Evolutionary conservation across 805 yeast species (phyloP).

Genomic region (Candida takata): DNA sequence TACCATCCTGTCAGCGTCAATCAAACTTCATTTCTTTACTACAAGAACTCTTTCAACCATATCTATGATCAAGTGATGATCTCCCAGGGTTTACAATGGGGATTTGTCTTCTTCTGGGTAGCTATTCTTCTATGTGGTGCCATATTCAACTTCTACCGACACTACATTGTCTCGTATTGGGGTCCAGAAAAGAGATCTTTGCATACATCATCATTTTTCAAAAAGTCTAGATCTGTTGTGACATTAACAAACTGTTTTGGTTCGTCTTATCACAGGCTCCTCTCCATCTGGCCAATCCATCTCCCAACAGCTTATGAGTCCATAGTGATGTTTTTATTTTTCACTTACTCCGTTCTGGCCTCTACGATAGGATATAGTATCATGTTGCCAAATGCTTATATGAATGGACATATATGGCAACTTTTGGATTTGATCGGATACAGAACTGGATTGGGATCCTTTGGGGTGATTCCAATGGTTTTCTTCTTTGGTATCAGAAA

Average conservation of each 20-base stretch:
- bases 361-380: conserved; percentile 30
- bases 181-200: conserved; percentile 13
- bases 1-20: conserved; percentile 29
- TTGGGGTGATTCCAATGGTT: conserved; percentile 49
- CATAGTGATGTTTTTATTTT: conserved; percentile 26
- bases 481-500: conserved; percentile 68
- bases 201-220: conserved; percentile 11
- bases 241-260: conserved; percentile 24
- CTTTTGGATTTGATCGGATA: conserved; percentile 39
- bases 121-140: conserved; percentile 28
- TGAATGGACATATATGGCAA: conserved; percentile 25
- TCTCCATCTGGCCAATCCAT: conserved; percentile 23
- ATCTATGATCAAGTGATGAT: conserved; percentile 30
- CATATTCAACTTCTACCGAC: conserved; percentile 23
- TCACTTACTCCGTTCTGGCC: conserved; percentile 26
- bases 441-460: conserved; percentile 44
- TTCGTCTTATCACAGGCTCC: conserved; percentile 18
- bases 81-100: conserved; percentile 40
- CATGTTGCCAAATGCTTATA: conserved; percentile 32
- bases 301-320: conserved; percentile 27
- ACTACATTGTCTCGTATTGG: conserved; percentile 21
- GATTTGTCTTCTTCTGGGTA: conserved; percentile 36
- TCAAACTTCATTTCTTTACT: conserved; percentile 26
- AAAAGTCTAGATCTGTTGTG: conserved; percentile 19
- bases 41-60: conserved; percentile 30